Base-by-base conservation (phyloP, 257 asterid genomes). In the Ocimum tenuiflorum region DNA sequence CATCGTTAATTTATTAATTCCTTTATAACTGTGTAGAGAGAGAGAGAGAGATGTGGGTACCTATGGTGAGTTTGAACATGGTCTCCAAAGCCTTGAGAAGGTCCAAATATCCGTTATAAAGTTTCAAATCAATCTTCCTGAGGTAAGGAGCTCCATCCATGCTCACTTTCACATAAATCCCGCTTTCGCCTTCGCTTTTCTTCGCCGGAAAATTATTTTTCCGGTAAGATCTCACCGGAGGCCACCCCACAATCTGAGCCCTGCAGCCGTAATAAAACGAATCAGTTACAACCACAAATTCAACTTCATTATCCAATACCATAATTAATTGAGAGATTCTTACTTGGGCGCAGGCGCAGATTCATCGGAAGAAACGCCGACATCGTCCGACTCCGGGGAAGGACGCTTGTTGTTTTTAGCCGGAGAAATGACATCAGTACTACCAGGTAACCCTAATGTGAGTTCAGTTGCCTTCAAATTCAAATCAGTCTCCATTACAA, bases 181-280 rank as follows among this genome's bases (percentile, higher is more conserved):
- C 88, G 8, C 46, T 39, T 53, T 86, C 83, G 3, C 71, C 4
- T 43, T 89, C 95, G 10, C 72, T 22, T 17, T 80, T 78, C 72
- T 81, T 84, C 62, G 66, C 73, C 67, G 78, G 85, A 35, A 79
- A 1, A 68, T 55, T 84, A 35, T 81, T 87, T 38, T 76, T 87
- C 81, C 89, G 72, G 78, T 79, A 78, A 45, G 85, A 80, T 53
- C 94, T 75, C 62, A 86, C 89, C 17, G 97, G 97, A 58, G 97
- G 97, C 97, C 96, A 91, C 12, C 96, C 97, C 17, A 88, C 89
- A 11, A 91, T 83, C 42, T 86, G 95, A 62, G 86, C 80, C 81
- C 97, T 88, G 85, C 45, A 36, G 8, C 42, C 8, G 20, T 27
- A 41, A 62, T 20, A 14, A n/a, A 19, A 46, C 41, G 29, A 13